phyloP scores from a whole-genome alignment of 1,284 basidiomycete genomes.

The Moesziomyces aphidis region DNA sequence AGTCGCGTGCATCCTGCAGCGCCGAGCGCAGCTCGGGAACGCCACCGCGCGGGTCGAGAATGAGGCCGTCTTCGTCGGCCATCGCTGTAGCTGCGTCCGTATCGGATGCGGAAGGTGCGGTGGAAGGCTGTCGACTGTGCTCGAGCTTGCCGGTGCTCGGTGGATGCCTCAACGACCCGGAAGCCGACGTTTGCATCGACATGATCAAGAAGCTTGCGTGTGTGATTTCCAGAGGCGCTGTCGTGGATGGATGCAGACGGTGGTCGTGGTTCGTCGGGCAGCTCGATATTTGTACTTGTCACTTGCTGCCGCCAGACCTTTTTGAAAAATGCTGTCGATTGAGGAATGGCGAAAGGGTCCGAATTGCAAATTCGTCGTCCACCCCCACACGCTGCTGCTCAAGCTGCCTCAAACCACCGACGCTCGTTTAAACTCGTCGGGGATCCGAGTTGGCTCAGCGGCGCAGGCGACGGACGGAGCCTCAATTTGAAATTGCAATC shows the following conservation, averaged over 20 bases:
- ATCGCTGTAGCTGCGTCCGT: neutral
- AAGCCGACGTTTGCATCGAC: neutral
- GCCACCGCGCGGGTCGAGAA: constrained; percentile 46
- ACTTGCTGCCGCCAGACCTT: no score
- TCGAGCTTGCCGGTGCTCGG: neutral
- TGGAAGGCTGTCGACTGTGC: constrained; percentile 5
- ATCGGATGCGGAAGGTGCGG: neutral
- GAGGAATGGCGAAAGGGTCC: neutral
- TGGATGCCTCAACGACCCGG: neutral
- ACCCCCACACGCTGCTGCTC: no score
- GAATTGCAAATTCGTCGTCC: constrained; percentile 21
- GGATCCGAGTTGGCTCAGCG: no score
- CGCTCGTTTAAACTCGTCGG: no score
- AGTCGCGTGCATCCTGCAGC: constrained; percentile 45
- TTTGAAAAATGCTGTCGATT: neutral
- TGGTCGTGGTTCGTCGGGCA: no score
- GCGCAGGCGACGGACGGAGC: no score
- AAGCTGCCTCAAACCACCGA: no score
- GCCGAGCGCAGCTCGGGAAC: constrained; percentile 44
- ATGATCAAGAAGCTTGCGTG: neutral
- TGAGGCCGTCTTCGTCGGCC: constrained; percentile 41
- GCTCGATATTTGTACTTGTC: no score
- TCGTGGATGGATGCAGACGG: no score
- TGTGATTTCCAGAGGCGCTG: no score
- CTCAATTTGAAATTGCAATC: neutral